Percentiles rank a stretch among this genome's conserved stretches.
These are phyloP conservation scores for Durio zibethinus DNA, from an alignment of 345 rosid species.

Conservation along the genomic window DNA sequence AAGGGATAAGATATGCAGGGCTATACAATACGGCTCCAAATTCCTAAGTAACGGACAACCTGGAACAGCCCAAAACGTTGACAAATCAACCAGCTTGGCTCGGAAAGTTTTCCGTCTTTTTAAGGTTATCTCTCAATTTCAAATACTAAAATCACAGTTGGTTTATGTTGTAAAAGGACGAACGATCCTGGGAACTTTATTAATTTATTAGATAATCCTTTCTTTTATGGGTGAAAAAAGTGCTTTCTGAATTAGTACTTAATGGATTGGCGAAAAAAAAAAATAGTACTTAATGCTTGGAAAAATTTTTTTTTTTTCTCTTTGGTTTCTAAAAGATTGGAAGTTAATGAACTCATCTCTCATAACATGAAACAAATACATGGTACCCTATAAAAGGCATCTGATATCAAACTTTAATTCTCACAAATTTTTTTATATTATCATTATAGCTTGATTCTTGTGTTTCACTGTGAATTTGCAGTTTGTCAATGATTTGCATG, in stretches of 20 bases:
- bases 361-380: background rate
- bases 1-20: constrained; percentile 98
- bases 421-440: background rate
- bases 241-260: background rate
- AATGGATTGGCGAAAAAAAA: too few species aligned
- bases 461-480: constrained; percentile 36
- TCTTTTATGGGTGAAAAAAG: background rate
- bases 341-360: background rate
- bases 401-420: constrained; percentile 9
- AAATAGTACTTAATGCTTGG: background rate
- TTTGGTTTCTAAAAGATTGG: background rate
- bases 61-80: constrained; percentile 91
- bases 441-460: constrained; percentile 4
- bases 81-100: constrained; percentile 93
- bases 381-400: background rate
- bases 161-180: background rate
- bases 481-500: constrained; percentile 93
- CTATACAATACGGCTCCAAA: constrained; percentile 93
- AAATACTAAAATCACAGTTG: background rate
- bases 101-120: constrained; percentile 96
- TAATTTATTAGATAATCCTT: background rate
- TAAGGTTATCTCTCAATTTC: constrained; percentile 46
- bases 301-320: background rate
- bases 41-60: constrained; percentile 87
- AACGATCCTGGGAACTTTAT: background rate